Percentiles rank a stretch among this genome's conserved stretches.
phyloP scores from a whole-genome alignment of 345 rosid genomes.

The Gossypium mustelinum region DNA sequence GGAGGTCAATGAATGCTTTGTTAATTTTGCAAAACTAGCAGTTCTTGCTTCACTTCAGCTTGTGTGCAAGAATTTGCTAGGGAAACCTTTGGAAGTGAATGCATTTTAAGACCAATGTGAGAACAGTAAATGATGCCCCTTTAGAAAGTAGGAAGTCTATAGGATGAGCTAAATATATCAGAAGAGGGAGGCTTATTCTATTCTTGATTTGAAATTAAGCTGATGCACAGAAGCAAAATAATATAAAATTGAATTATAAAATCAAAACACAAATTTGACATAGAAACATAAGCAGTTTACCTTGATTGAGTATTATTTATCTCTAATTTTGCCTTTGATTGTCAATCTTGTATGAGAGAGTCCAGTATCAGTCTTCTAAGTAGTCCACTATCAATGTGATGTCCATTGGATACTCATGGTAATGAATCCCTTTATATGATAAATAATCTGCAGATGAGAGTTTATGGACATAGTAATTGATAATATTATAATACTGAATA shows the following conservation, averaged over 20 bases:
- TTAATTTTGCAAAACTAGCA: too few relatives aligned
- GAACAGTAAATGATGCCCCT: neutral
- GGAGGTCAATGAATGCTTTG: too few relatives aligned
- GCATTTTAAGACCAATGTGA: neutral
- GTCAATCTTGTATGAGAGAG: neutral
- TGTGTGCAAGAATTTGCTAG: neutral
- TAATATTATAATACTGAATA: neutral
- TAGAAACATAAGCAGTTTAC: neutral
- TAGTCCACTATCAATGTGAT: neutral
- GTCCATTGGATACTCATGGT: neutral
- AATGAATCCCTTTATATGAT: neutral
- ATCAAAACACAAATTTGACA: neutral
- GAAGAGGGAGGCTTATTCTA: neutral
- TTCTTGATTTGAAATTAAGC: neutral
- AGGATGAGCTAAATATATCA: neutral
- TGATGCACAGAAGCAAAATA: neutral
- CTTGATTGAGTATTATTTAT: conserved; percentile 1
- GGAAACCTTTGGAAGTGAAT: neutral
- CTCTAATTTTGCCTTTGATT: neutral
- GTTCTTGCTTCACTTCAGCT: too few relatives aligned
- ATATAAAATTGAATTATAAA: neutral
- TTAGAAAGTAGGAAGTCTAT: neutral
- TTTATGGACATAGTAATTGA: neutral
- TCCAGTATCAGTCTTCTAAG: neutral
- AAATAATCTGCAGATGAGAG: neutral